Conservation (phyloP, 1,284 basidiomycete species). For the Leccinum pachyderme region DNA sequence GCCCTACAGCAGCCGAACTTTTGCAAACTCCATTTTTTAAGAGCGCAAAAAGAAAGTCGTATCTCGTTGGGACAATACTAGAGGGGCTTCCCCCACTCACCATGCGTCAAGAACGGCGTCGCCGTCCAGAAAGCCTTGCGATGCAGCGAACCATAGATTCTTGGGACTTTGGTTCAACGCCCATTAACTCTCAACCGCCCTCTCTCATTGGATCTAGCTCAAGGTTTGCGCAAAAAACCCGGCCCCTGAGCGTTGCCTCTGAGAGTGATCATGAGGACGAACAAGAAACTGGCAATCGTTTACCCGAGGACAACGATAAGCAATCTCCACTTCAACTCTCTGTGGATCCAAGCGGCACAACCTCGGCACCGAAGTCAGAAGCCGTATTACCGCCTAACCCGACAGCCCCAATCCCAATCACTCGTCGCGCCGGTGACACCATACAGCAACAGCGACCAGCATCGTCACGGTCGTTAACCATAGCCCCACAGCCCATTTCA, state of each 20-base stretch:
- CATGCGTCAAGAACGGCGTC: conserved; percentile 59
- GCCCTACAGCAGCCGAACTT: conserved; percentile 77
- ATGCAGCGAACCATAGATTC: conserved; percentile 30
- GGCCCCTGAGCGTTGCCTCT: conserved; percentile 4
- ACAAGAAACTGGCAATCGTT: conserved; percentile 2
- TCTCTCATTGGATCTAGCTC: conserved; percentile 6
- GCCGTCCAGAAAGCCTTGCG: conserved; percentile 15
- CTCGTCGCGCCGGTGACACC: background rate
- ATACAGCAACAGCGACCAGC: background rate
- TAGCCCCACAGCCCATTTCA: conserved; percentile 2
- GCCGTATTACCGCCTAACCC: background rate
- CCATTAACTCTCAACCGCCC: conserved; percentile 9
- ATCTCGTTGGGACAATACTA: conserved; percentile 75
- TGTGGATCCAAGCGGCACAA: background rate
- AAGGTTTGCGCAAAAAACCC: conserved; percentile 5
- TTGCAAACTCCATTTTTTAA: conserved; percentile 80
- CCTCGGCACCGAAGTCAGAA: background rate
- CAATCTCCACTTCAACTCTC: background rate
- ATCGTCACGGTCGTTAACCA: conserved; percentile 5
- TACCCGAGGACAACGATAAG: conserved; percentile 1
- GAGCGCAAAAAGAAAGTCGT: conserved; percentile 69
- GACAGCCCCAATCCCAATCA: conserved; percentile 11
- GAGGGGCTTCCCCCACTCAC: conserved; percentile 66
- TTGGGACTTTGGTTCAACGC: conserved; percentile 29
- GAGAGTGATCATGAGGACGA: conserved; percentile 5